A percentile compares a stretch with the other conserved stretches of the same genome.
Conservation (phyloP, 805 yeast genomes). For the Candida bentonensis region DNA sequence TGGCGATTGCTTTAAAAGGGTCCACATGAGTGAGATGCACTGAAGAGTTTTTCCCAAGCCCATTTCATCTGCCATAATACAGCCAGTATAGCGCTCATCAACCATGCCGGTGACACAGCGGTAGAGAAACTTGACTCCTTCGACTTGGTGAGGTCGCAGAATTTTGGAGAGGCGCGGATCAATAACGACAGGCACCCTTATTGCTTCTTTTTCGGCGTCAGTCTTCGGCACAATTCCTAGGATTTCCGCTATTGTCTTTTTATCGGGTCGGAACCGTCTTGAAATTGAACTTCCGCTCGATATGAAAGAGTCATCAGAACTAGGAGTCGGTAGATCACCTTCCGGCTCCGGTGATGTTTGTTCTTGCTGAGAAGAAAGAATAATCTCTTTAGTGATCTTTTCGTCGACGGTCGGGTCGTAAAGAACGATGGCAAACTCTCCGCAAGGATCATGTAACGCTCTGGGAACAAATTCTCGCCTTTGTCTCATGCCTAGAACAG, state of each 20-base stretch:
- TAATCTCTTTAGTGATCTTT: constrained; percentile 2
- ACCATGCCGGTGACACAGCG: constrained; percentile 77
- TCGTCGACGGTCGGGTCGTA: constrained; percentile 90
- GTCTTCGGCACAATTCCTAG: constrained; percentile 51
- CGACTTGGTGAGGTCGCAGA: constrained; percentile 90
- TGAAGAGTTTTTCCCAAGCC: constrained; percentile 87
- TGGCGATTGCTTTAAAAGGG: constrained; percentile 77
- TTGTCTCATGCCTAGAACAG: constrained; percentile 73
- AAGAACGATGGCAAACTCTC: constrained; percentile 84
- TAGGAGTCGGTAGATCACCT: constrained; percentile 1
- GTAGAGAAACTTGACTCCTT: constrained; percentile 85
- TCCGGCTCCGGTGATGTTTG: background rate
- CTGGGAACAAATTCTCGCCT: constrained; percentile 60
- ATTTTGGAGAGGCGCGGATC: constrained; percentile 79
- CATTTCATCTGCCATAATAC: constrained; percentile 98
- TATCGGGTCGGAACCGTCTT: constrained; percentile 14
- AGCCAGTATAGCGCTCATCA: constrained; percentile 63
- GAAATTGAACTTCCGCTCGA: too few species aligned
- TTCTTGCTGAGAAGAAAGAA: constrained; percentile 2
- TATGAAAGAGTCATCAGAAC: background rate
- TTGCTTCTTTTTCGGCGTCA: constrained; percentile 38
- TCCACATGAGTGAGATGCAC: constrained; percentile 87
- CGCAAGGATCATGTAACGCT: constrained; percentile 89
- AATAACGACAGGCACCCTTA: constrained; percentile 89
- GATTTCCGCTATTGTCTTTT: constrained; percentile 64